Conservation (phyloP, 2,329 filamentous ascomycete genomes). For the Alternaria ventricosa region DNA sequence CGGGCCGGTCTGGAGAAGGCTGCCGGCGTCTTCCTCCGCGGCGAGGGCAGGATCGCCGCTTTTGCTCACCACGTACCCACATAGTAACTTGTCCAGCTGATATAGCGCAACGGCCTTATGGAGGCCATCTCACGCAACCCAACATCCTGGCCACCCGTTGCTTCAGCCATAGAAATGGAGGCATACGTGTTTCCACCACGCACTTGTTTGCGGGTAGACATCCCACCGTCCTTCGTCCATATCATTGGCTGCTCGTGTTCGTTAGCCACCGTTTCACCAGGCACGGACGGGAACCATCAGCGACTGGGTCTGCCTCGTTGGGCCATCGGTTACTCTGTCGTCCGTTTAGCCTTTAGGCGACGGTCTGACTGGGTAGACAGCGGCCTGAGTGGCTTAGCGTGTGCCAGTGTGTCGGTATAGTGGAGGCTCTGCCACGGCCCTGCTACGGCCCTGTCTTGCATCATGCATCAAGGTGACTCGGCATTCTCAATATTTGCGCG, state of each 20-base stretch:
- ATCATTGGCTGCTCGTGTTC: neutral
- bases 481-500: neutral
- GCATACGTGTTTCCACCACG: neutral
- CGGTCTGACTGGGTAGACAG: neutral
- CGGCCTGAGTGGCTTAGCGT: neutral
- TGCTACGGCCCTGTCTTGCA: too few relatives aligned
- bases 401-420: neutral
- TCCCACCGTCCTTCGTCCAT: fast-evolving
- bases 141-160: neutral
- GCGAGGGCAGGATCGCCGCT: neutral
- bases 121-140: neutral
- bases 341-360: neutral
- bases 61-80: neutral
- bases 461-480: too few relatives aligned
- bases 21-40: neutral
- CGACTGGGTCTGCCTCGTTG: neutral
- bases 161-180: neutral
- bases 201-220: neutral
- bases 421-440: neutral
- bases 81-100: neutral
- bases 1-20: neutral
- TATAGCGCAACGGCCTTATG: neutral
- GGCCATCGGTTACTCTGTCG: neutral
- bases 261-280: neutral
- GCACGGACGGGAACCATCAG: neutral